Conservation (phyloP, 2,329 filamentous ascomycete species). For the Pseudogymnoascus sp. region DNA sequence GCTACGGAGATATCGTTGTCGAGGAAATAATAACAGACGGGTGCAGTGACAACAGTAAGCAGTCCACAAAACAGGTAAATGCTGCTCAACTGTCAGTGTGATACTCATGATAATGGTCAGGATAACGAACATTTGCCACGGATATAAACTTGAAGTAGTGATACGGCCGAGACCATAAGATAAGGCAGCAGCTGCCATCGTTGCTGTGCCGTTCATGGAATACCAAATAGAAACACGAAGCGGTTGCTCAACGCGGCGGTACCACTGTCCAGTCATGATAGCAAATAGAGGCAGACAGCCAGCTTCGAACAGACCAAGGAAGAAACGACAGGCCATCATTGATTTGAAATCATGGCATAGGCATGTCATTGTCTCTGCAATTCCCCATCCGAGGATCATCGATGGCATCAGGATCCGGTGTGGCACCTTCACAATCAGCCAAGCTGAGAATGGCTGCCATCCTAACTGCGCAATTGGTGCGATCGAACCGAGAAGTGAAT, state of each 20-base stretch:
- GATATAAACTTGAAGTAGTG: constrained; percentile 33
- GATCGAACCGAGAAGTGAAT: constrained; percentile 53
- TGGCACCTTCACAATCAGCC: constrained; percentile 43
- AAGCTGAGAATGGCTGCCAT: constrained; percentile 47
- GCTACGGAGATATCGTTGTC: constrained; percentile 17
- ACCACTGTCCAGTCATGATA: constrained; percentile 54
- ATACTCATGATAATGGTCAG: constrained; percentile 27
- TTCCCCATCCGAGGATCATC: constrained; percentile 47
- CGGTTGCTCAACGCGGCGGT: constrained; percentile 49
- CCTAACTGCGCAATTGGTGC: constrained; percentile 52
- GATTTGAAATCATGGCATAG: constrained; percentile 28
- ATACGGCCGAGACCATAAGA: constrained; percentile 53
- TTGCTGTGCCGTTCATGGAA: constrained; percentile 50
- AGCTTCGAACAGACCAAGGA: constrained; percentile 32
- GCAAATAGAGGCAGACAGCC: constrained; percentile 36
- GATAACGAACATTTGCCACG: constrained; percentile 28
- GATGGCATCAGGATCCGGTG: constrained; percentile 44
- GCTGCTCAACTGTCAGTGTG: constrained; percentile 25
- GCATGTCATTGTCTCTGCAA: constrained; percentile 31
- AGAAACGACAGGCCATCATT: constrained; percentile 31
- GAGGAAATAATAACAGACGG: neutral
- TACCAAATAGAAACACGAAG: constrained; percentile 50
- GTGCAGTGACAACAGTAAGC: constrained; percentile 39
- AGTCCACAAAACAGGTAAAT: constrained; percentile 47
- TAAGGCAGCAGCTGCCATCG: constrained; percentile 32